Evolutionary conservation across 148 eudicot genomes (phyloP), one percentile per base, ranked within the genome.

Genomic region (Euryodendron excelsum): DNA sequence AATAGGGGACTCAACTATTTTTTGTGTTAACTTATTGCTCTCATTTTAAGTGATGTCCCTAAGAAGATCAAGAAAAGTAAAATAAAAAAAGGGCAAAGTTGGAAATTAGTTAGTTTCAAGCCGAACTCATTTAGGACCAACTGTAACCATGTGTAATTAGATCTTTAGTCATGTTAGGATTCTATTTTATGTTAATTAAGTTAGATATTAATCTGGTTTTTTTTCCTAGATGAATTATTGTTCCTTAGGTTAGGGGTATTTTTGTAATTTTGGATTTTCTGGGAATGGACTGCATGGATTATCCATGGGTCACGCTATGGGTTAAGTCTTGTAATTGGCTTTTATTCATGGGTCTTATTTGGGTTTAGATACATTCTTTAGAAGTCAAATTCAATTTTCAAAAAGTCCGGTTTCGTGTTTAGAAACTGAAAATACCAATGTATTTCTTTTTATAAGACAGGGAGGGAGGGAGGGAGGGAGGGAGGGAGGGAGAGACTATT

Each of bases 81-180:
- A 20, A 56, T 23, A 25, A 5, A n/a, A 3, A 10, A 56, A 56
- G 7, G 27, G 23, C 25, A n/a, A 50, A 11, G 3, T 67, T 67
- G 48, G 72, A 67, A 67, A 39, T n/a, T 67, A n/a, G 72, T 36
- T 17, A 45, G 27, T 36, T 66, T 67, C 50, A 20, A 39, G 69
- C 41, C 2, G 48, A 39, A 67, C 30, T 39, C 17, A n/a, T 36
- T n/a, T 39, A 9, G 30, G 72, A 39, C 17, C 14, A 11, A 39
- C 14, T 67, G 37, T 20, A 18, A 18, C 5, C n/a, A 0, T 21
- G 25, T 36, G n/a, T 65, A 18, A 10, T 36, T 39, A 1, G 31
- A 2, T 12, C 11, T 50, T 50, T 50, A 50, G 20, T 50, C 56
- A 50, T 50, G 56, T 13, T 50, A 17, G 56, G 11, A 13, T 50